phyloP scores from a whole-genome alignment of 306 rosid genomes.

The Fagus crenata region DNA sequence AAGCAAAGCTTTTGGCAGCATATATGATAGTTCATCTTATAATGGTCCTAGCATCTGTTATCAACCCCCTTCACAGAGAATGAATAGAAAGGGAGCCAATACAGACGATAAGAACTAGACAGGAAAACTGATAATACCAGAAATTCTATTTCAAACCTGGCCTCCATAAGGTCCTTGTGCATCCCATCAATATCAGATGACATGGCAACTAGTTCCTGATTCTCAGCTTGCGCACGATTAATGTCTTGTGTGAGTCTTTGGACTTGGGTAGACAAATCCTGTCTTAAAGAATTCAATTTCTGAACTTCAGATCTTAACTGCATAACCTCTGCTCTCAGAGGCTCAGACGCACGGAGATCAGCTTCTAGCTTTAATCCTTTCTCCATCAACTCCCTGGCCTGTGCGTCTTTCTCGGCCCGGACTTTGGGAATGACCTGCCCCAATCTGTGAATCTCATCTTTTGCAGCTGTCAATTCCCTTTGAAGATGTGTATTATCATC shows the following conservation, averaged over 20 bases:
- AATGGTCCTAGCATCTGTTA: constrained; percentile 5
- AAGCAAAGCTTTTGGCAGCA: constrained; percentile 5
- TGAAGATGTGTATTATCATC: constrained; percentile 51
- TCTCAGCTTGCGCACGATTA: constrained; percentile 41
- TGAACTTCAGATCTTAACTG: constrained; percentile 46
- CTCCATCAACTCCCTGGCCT: constrained; percentile 36
- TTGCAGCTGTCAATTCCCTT: constrained; percentile 43
- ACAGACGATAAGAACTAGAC: neutral
- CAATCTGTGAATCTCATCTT: constrained; percentile 47
- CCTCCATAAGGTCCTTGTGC: constrained; percentile 46
- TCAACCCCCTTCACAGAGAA: constrained; percentile 4
- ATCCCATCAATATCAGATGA: constrained; percentile 41
- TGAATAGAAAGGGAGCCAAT: neutral
- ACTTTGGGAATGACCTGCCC: constrained; percentile 39
- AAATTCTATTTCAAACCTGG: constrained; percentile 42
- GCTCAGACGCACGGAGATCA: constrained; percentile 48
- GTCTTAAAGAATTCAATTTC: constrained; percentile 38
- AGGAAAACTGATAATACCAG: constrained; percentile 10
- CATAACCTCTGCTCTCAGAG: constrained; percentile 41
- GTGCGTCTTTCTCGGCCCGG: constrained; percentile 39
- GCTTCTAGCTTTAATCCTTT: constrained; percentile 47
- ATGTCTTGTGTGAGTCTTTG: constrained; percentile 47
- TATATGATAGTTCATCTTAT: neutral
- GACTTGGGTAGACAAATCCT: constrained; percentile 44
- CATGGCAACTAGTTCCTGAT: constrained; percentile 43